Base-by-base conservation (phyloP, 2,329 filamentous ascomycete genomes). In the Dactylellina leptospora region DNA sequence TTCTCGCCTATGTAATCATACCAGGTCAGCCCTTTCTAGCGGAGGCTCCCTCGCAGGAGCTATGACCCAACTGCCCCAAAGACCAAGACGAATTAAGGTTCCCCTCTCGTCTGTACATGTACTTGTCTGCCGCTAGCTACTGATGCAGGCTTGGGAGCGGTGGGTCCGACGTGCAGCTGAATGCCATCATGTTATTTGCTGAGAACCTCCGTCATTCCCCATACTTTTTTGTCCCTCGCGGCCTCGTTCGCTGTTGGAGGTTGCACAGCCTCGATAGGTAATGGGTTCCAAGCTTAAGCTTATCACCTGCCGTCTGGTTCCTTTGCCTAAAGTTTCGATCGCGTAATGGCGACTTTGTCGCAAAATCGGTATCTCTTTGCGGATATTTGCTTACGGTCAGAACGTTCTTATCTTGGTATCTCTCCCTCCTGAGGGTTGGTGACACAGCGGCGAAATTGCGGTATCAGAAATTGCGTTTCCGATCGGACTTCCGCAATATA, bases 221-320 rank as follows among this genome's bases (percentile, higher is more conserved):
- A n/a, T n/a, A 28, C 10, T 6, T 18, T 42, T 13, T 25, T 13
- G 30, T 16, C 8, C 18, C 22, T 42, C 28, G 36, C 5, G 18
- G 36, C 20, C 30, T n/a, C 36, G n/a, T n/a, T 11, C 36, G 13
- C n/a, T 27, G 18, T 58, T 13, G 18, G 54, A 13, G 48, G 42
- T 59, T 59, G 66, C 59, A 64, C 68, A 72, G 68, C 68, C 68
- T 44, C 59, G 47, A 72, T 55, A 27, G 58, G 25, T 22, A 55
- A 63, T 42, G 20, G 23, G 45, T 6, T 13, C 30, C 30, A 13
- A 33, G 30, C 30, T 5, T 5, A 33, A 66, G 50, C 61, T 66
- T 66, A 66, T 66, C 61, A 66, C 53, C 50, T 66, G 51, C 61
- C 61, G 33, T 42, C 23, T 53, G 25, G 10, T 33, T 27, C 36